These are phyloP conservation scores for Leccinum angustisporum DNA, from an alignment of 1,284 basidiomycete species.

Conservation along the genomic window DNA sequence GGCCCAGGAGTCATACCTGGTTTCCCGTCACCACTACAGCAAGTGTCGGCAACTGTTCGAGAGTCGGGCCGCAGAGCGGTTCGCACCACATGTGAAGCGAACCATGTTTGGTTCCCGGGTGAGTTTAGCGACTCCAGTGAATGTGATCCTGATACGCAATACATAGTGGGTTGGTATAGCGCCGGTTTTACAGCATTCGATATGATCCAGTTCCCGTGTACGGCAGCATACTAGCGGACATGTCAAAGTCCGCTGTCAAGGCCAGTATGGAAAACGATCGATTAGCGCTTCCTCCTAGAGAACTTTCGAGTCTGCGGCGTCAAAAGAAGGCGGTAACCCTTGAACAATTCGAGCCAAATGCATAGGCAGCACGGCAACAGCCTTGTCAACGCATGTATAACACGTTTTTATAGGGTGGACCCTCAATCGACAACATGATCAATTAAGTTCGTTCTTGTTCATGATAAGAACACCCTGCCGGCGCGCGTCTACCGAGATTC, in stretches of 20 bases:
- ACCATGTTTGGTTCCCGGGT: not conserved
- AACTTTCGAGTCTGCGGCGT: conserved; percentile 22
- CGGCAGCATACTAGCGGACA: conserved; percentile 2
- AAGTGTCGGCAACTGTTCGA: not conserved
- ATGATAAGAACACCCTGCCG: conserved; percentile 32
- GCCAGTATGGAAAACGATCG: conserved; percentile 1
- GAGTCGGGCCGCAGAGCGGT: not conserved
- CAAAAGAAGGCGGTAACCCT: conserved; percentile 24
- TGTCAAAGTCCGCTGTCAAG: conserved; percentile 18
- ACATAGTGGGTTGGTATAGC: not conserved
- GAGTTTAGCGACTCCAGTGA: conserved; percentile 1
- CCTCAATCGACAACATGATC: conserved; percentile 35
- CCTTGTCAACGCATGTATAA: conserved; percentile 35
- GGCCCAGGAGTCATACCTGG: conserved; percentile 6
- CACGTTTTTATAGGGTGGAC: conserved; percentile 41
- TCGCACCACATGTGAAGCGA: not conserved
- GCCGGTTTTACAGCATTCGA: conserved; percentile 17
- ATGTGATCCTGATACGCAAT: not conserved
- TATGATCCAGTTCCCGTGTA: not conserved
- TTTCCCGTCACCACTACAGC: conserved; percentile 6
- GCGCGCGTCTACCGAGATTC: conserved; percentile 11
- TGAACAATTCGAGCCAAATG: conserved; percentile 24
- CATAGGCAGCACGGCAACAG: conserved; percentile 31
- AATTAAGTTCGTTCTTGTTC: conserved; percentile 23
- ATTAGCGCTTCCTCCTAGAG: conserved; percentile 12